Percentiles rank a stretch among this genome's conserved stretches.
Evolutionary conservation across 352 stramenopile species (phyloP).

Genomic region (Globisporangium iwayamae): DNA sequence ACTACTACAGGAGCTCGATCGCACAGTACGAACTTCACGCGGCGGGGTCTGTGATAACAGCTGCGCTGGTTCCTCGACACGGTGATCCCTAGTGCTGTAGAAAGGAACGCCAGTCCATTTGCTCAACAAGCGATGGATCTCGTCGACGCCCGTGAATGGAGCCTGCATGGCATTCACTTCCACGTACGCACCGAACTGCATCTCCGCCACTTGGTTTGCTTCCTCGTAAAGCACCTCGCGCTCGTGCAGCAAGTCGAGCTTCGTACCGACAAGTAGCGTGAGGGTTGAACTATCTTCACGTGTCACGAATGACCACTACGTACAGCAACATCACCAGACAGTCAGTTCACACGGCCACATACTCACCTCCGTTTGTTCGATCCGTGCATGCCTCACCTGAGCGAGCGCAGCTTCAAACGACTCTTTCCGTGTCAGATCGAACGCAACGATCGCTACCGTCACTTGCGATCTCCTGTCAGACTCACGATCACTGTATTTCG

Average conservation of each 20-base stretch:
- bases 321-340: not conserved
- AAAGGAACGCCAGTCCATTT: constrained; percentile 19
- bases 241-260: constrained; percentile 34
- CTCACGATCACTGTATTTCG: constrained; percentile 6
- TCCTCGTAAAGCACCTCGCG: constrained; percentile 38
- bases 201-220: constrained; percentile 35
- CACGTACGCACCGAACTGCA: constrained; percentile 55
- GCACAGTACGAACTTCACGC: not conserved
- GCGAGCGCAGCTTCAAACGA: constrained; percentile 37
- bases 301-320: constrained; percentile 36
- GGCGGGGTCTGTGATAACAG: not conserved
- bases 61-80: constrained; percentile 10
- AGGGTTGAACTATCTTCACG: constrained; percentile 10
- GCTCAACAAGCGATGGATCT: constrained; percentile 20
- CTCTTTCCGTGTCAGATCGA: constrained; percentile 40
- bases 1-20: constrained; percentile 7
- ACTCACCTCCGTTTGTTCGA: not conserved
- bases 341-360: not conserved
- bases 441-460: constrained; percentile 48
- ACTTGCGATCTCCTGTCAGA: constrained; percentile 9
- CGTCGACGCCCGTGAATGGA: constrained; percentile 24
- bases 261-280: constrained; percentile 52
- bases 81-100: constrained; percentile 15
- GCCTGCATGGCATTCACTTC: constrained; percentile 33
- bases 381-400: constrained; percentile 11